Conservation (phyloP, 75 land plant species). For the Picea glauca region DNA sequence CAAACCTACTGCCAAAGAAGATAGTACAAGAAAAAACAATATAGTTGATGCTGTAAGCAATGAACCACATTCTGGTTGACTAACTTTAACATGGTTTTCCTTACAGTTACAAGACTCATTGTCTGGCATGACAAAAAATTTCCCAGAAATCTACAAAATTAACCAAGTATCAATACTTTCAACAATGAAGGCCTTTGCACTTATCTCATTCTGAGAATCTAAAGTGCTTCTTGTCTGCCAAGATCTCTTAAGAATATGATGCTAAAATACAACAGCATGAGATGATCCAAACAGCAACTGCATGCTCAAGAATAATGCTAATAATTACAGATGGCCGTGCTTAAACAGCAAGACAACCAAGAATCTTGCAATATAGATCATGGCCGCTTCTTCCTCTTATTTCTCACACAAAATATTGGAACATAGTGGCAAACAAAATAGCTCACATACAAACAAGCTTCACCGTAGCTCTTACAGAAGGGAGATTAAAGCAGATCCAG, state of each 20-base stretch:
- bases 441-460: background rate
- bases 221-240: background rate
- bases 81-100: background rate
- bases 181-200: background rate
- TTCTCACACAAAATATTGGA: background rate
- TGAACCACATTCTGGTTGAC: background rate
- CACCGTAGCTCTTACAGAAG: slow-evolving; percentile 1
- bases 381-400: slow-evolving; percentile 4
- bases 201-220: background rate
- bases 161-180: background rate
- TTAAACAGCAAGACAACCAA: background rate
- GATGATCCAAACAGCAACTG: background rate
- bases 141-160: background rate
- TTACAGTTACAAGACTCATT: slow-evolving; percentile 3
- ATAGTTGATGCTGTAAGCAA: background rate
- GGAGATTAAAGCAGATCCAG: slow-evolving; percentile 59
- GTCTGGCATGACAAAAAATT: background rate
- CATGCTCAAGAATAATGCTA: slow-evolving; percentile 3
- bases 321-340: slow-evolving; percentile 1
- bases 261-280: slow-evolving; percentile 8
- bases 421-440: slow-evolving; percentile 2
- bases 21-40: background rate
- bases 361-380: background rate
- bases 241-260: slow-evolving; percentile 6
- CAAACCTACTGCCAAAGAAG: background rate